Evolutionary conservation across 306 rosid genomes (phyloP).

Genomic region (Abrus precatorius): DNA sequence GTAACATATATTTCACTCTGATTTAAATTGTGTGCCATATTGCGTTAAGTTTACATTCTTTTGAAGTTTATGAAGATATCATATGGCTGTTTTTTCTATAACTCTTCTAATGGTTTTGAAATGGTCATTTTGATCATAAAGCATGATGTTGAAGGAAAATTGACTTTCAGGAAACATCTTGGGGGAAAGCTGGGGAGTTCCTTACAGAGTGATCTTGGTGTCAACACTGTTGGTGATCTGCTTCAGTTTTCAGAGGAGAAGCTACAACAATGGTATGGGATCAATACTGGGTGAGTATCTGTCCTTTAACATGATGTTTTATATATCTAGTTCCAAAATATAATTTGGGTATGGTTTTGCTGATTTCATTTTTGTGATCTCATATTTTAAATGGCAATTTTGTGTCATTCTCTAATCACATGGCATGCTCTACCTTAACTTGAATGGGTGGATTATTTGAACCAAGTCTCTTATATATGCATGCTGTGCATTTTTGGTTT

Average conservation of each 20-base stretch:
- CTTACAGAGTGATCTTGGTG: conserved; percentile 82
- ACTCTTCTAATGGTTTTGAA: conserved; percentile 35
- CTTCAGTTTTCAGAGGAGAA: conserved; percentile 86
- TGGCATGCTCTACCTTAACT: conserved; percentile 2
- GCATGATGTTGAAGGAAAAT: conserved; percentile 37
- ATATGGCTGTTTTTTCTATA: conserved; percentile 13
- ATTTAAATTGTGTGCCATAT: conserved; percentile 3
- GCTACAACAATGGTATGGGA: conserved; percentile 85
- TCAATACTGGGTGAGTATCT: conserved; percentile 80
- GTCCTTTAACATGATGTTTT: conserved; percentile 41
- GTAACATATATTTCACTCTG: background rate
- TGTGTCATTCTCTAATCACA: conserved; percentile 1
- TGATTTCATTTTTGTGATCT: conserved; percentile 16
- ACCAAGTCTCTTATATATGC: background rate
- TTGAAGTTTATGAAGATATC: conserved; percentile 45
- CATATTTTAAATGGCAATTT: conserved; percentile 31
- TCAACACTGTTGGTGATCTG: conserved; percentile 84
- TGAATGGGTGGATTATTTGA: conserved; percentile 18
- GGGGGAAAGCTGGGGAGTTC: conserved; percentile 98
- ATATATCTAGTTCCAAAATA: conserved; percentile 22
- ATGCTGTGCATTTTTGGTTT: conserved; percentile 24
- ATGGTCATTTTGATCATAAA: conserved; percentile 17
- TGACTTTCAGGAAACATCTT: conserved; percentile 87
- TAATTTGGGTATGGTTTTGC: conserved; percentile 18
- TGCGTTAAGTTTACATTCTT: conserved; percentile 28